These are phyloP conservation scores for Alternaria triticina DNA, from an alignment of 2,329 filamentous ascomycete species.

Conservation along the genomic window DNA sequence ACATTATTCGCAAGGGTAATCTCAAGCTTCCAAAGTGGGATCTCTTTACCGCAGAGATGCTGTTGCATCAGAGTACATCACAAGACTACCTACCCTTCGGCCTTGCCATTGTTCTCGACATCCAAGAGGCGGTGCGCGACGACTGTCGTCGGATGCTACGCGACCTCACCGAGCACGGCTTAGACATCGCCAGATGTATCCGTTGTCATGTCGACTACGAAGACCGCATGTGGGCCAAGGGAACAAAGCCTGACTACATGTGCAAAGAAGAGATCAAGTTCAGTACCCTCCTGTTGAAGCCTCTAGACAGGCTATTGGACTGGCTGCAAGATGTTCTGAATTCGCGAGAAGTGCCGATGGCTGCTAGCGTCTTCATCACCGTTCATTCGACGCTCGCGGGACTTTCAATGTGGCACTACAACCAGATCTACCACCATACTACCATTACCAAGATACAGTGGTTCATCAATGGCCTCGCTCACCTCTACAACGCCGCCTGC, in stretches of 20 bases:
- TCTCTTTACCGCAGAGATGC: constrained; percentile 17
- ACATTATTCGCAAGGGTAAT: constrained; percentile 4
- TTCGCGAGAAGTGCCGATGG: background rate
- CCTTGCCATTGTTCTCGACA: constrained; percentile 19
- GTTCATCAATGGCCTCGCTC: constrained; percentile 20
- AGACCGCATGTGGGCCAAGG: constrained; percentile 19
- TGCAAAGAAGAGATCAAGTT: constrained; percentile 19
- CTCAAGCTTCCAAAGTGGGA: constrained; percentile 14
- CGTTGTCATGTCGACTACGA: constrained; percentile 23
- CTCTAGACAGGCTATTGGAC: constrained; percentile 5
- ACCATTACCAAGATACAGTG: constrained; percentile 18
- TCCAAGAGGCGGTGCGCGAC: constrained; percentile 6
- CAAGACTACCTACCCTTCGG: constrained; percentile 22
- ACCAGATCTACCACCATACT: constrained; percentile 8
- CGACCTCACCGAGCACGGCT: constrained; percentile 12
- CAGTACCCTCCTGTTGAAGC: constrained; percentile 15
- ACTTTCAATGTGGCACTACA: constrained; percentile 14
- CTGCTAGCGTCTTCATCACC: constrained; percentile 10
- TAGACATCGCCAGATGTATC: constrained; percentile 12
- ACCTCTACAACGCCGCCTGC: constrained; percentile 29
- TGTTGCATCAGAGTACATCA: background rate
- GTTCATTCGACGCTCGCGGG: constrained; percentile 21
- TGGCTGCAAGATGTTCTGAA: constrained; percentile 13
- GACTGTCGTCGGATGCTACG: background rate
- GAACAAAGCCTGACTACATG: constrained; percentile 28